Evolutionary conservation across 768 basidiomycete species (phyloP), one percentile per base, ranked within the genome.

Genomic region (Rhizopogon vinicolor): DNA sequence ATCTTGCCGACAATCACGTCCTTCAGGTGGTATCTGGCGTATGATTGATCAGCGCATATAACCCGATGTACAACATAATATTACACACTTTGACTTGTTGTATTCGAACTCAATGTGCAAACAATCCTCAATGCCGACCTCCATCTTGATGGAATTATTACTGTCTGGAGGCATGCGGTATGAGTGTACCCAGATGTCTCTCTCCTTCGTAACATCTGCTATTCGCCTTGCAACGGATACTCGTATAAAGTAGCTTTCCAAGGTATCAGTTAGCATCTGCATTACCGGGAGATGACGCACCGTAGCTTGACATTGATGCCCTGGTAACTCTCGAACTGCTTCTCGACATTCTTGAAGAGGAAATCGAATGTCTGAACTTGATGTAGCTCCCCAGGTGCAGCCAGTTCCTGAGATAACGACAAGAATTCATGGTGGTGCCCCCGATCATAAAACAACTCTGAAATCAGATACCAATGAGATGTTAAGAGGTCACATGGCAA

Each of bases 1-100:
- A 98, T 98, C 79, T 98, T 98, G 72, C 97, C 97, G 29, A 99
- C 95, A 44, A 98, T 98, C 51, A 98, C 97, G 67, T 98, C 96
- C 74, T 98, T 98, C 57, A 98, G 74, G 68, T 99, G 97, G 72
- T 99, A 99, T 73, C 96, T 99, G 18, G 42, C 46, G 14, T 40
- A 33, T 33, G 41, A 16, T 57, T 52, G 12, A 37, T 55, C 29
- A 55, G 49, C 22, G 16, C 19, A 42, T 25, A 51, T 5, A 55
- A 61, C 31, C 37, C 39, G 18, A 45, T 13, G 13, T 50, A 10
- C 40, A 42, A 42, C 16, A 53, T n/a, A 43, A 37, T 31, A 18
- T 44, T 18, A 77, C 89, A 60, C 56, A 92, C 96, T 99, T 98
- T 54, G 95, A 96, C 70, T 98, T 98, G 79, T 99, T 98, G 75